Evolutionary conservation across 2,329 filamentous ascomycete genomes (phyloP).

Genomic region (Aspergillus alliaceus): DNA sequence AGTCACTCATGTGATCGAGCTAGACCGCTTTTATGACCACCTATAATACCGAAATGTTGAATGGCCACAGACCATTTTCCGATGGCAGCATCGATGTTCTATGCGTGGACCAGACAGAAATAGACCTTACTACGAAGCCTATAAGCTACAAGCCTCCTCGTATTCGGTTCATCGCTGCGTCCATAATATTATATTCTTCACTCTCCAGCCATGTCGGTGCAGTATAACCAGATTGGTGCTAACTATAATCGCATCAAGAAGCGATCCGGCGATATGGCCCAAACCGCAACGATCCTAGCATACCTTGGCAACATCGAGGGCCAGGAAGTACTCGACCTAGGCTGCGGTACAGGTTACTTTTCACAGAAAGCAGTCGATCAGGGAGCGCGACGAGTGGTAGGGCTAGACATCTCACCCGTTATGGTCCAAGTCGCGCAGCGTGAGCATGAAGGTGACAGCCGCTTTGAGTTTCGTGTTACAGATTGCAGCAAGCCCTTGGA

Average conservation of each 20-base stretch:
- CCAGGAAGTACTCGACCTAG: not conserved
- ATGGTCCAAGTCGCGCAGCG: not conserved
- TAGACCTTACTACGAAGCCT: too few species aligned
- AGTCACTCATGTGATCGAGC: too few species aligned
- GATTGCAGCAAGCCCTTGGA: not conserved
- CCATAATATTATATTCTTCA: too few species aligned
- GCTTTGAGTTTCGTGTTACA: not conserved
- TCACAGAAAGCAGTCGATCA: not conserved
- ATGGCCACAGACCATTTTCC: too few species aligned
- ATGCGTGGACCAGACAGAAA: too few species aligned
- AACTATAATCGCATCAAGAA: not conserved
- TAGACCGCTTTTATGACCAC: too few species aligned
- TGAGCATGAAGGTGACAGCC: not conserved
- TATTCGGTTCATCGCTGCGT: too few species aligned
- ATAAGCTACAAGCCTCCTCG: too few species aligned
- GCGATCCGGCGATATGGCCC: not conserved
- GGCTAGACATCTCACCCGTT: not conserved
- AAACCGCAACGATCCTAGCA: not conserved
- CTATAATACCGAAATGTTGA: too few species aligned
- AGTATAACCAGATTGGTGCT: slow-evolving; percentile 1
- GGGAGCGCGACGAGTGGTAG: not conserved
- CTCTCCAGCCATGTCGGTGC: not conserved
- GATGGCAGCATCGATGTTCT: too few species aligned
- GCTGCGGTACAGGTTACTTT: not conserved
- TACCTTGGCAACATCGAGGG: not conserved